These are phyloP conservation scores for Candida railenensis DNA, from an alignment of 805 yeast genomes.

Conservation along the genomic window DNA sequence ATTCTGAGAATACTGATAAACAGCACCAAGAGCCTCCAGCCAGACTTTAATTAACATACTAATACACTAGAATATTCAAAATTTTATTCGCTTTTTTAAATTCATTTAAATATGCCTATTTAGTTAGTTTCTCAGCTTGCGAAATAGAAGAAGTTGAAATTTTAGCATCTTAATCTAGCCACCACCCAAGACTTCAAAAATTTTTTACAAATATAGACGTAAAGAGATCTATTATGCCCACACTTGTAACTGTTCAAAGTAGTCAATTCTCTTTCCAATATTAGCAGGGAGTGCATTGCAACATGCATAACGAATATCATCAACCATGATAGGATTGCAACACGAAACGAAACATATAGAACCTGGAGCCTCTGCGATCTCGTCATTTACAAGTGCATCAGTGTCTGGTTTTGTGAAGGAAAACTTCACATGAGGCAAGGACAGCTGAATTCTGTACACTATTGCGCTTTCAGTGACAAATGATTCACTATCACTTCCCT, in stretches of 20 bases:
- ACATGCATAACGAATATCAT: slow-evolving; percentile 34
- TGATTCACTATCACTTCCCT: background rate
- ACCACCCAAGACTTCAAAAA: too few species aligned
- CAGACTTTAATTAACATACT: too few species aligned
- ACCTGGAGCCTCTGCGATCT: slow-evolving; percentile 31
- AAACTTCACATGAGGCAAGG: background rate
- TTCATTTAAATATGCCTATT: too few species aligned
- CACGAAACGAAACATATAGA: slow-evolving; percentile 35
- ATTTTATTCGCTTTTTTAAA: too few species aligned
- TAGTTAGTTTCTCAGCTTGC: too few species aligned
- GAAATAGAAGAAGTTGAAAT: too few species aligned
- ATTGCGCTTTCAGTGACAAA: background rate
- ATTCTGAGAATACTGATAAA: too few species aligned
- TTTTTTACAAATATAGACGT: too few species aligned
- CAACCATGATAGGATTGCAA: slow-evolving; percentile 34
- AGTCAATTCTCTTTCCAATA: slow-evolving; percentile 52
- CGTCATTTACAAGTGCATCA: slow-evolving; percentile 27
- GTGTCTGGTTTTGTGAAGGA: background rate
- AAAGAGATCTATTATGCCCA: slow-evolving; percentile 61
- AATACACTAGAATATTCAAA: too few species aligned
- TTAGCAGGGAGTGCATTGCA: slow-evolving; percentile 18
- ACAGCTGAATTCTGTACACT: background rate
- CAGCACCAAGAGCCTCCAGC: too few species aligned
- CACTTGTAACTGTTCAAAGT: slow-evolving; percentile 68
- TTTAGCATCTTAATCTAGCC: too few species aligned